Conservation (phyloP, 2,329 filamentous ascomycete species). For the Lojkania enalia region DNA sequence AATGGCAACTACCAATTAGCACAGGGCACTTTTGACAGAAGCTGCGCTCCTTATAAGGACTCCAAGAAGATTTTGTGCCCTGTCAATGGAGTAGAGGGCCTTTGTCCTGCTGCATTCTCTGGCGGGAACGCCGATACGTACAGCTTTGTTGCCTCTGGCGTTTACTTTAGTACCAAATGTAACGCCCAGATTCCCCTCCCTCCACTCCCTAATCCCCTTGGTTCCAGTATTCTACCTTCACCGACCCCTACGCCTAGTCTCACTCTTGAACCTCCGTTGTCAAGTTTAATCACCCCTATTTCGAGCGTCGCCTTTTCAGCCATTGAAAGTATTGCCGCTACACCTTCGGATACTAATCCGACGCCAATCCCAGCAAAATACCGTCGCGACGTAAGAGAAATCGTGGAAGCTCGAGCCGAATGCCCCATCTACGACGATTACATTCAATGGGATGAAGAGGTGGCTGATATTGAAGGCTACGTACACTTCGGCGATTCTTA, state of each 20-base stretch:
- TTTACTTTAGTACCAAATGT: slow-evolving; percentile 5
- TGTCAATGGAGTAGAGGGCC: slow-evolving; percentile 2
- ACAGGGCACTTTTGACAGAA: slow-evolving; percentile 2
- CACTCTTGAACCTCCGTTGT: neutral
- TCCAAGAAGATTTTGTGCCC: slow-evolving; percentile 3
- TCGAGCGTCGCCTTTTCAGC: no score
- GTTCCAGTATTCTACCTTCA: neutral
- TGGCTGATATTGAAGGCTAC: slow-evolving; percentile 3
- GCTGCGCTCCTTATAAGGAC: slow-evolving; percentile 4
- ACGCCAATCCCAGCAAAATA: neutral
- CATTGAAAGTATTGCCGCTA: neutral
- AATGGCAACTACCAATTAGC: slow-evolving; percentile 5
- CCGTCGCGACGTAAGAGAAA: neutral
- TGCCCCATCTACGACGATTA: slow-evolving; percentile 7
- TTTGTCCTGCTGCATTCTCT: slow-evolving; percentile 2
- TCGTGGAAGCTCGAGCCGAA: neutral
- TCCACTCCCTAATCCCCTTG: slow-evolving; percentile 1
- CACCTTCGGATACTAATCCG: neutral
- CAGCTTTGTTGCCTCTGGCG: slow-evolving; percentile 6
- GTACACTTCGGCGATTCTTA: slow-evolving; percentile 10
- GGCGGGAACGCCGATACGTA: slow-evolving; percentile 6
- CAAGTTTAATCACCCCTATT: neutral
- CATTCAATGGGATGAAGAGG: neutral
- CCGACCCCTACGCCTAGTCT: neutral
- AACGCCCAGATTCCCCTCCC: slow-evolving; percentile 5